Conservation (phyloP, 305 asterid genomes). For the Fraxinus albicans region DNA sequence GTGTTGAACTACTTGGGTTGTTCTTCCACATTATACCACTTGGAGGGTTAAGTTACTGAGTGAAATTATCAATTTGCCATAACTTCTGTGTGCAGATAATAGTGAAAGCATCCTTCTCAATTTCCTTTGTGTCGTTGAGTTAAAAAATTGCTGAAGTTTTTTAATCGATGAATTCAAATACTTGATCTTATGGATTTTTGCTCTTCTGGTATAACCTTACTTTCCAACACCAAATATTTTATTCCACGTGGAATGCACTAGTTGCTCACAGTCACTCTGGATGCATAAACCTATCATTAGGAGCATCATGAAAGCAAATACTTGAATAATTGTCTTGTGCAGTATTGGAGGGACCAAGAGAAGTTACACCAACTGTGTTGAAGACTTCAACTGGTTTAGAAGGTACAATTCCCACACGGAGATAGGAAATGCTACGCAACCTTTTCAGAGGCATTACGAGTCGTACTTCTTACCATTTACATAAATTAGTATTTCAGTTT, state of each 20-base stretch:
- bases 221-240: background rate
- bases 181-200: background rate
- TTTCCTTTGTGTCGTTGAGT: background rate
- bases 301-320: background rate
- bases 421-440: background rate
- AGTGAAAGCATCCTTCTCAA: background rate
- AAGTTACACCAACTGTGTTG: conserved; percentile 79
- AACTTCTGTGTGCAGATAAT: background rate
- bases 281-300: background rate
- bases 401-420: conserved; percentile 48
- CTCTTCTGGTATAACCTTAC: background rate
- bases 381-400: conserved; percentile 86
- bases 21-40: background rate
- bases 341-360: conserved; percentile 89
- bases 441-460: background rate
- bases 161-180: background rate
- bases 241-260: background rate
- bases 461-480: background rate
- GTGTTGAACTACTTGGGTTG: background rate
- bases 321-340: conserved; percentile 38
- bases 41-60: background rate
- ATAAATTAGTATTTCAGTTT: conserved; percentile 3
- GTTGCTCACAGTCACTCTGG: background rate
- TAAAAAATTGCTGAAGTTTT: background rate
- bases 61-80: background rate